A percentile compares a stretch with the other conserved stretches of the same genome.
Conservation (phyloP, 75 land plant genomes). For the Picea sitchensis region DNA sequence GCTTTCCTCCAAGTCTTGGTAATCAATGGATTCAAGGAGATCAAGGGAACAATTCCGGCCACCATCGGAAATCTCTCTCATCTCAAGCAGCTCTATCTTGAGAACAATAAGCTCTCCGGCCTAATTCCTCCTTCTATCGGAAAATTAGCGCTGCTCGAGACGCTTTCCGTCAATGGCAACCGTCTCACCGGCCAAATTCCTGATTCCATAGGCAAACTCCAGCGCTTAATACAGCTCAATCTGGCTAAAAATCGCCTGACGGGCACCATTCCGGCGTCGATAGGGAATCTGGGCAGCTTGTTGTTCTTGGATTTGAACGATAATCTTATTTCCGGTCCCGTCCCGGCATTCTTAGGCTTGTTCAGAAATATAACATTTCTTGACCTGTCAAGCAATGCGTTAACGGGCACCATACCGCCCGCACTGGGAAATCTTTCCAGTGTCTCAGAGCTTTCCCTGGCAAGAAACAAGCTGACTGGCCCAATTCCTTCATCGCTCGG, state of each 20-base stretch:
- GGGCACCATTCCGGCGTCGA: constrained; percentile 48
- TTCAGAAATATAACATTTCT: constrained; percentile 45
- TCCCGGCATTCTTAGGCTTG: constrained; percentile 51
- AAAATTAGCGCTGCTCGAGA: constrained; percentile 25
- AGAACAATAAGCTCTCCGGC: constrained; percentile 58
- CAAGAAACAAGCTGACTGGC: constrained; percentile 59
- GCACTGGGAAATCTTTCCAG: constrained; percentile 28
- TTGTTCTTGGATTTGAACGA: constrained; percentile 47
- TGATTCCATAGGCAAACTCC: constrained; percentile 29
- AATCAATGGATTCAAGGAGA: constrained; percentile 61
- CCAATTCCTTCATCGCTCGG: constrained; percentile 58
- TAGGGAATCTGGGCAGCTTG: constrained; percentile 28
- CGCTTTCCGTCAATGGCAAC: constrained; percentile 47
- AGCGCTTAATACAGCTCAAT: constrained; percentile 32
- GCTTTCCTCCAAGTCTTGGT: constrained; percentile 42
- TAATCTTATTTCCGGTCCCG: constrained; percentile 50
- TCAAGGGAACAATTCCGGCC: constrained; percentile 64
- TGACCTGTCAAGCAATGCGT: constrained; percentile 61
- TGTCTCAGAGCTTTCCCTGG: constrained; percentile 34
- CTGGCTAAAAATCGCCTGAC: constrained; percentile 41
- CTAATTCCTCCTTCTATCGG: constrained; percentile 52
- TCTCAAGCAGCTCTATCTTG: constrained; percentile 55
- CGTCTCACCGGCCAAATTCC: constrained; percentile 51
- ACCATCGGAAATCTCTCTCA: constrained; percentile 43
- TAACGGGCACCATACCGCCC: constrained; percentile 62